These are phyloP conservation scores for Rusavskia elegans DNA, from an alignment of 495 filamentous ascomycete genomes.

Conservation along the genomic window DNA sequence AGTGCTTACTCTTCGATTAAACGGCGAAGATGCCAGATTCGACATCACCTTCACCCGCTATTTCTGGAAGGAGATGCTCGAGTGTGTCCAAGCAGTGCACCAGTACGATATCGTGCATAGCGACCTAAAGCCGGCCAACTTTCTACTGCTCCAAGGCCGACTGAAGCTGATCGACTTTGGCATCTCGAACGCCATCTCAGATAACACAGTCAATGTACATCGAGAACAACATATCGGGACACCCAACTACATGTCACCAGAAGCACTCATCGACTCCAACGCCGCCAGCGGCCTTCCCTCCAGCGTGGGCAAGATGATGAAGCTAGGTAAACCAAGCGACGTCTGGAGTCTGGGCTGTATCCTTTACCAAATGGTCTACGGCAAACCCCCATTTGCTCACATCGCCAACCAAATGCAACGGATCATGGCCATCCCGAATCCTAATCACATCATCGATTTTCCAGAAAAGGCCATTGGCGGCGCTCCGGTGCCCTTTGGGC, in stretches of 20 bases:
- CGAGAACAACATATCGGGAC: slow-evolving; percentile 90
- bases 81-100: slow-evolving; percentile 83
- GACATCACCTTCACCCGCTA: slow-evolving; percentile 85
- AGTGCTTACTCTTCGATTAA: slow-evolving; percentile 57
- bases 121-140: slow-evolving; percentile 91
- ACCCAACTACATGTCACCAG: slow-evolving; percentile 97
- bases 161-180: slow-evolving; percentile 91
- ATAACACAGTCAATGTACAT: slow-evolving; percentile 94
- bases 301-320: slow-evolving; percentile 64
- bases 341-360: slow-evolving; percentile 96
- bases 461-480: slow-evolving; percentile 60
- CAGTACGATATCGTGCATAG: slow-evolving; percentile 83
- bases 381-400: slow-evolving; percentile 80
- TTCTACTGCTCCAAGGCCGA: slow-evolving; percentile 69
- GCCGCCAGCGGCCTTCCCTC: slow-evolving; percentile 38
- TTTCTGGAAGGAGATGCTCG: slow-evolving; percentile 98
- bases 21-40: slow-evolving; percentile 56
- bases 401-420: slow-evolving; percentile 65
- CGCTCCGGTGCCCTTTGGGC: slow-evolving; percentile 47
- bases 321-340: slow-evolving; percentile 87
- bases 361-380: slow-evolving; percentile 94
- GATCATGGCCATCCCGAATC: slow-evolving; percentile 77
- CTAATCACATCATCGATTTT: slow-evolving; percentile 67
- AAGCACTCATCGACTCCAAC: slow-evolving; percentile 81
- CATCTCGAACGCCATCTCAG: slow-evolving; percentile 92